Conservation (phyloP, 2,329 filamentous ascomycete species). For the Apiospora marii region DNA sequence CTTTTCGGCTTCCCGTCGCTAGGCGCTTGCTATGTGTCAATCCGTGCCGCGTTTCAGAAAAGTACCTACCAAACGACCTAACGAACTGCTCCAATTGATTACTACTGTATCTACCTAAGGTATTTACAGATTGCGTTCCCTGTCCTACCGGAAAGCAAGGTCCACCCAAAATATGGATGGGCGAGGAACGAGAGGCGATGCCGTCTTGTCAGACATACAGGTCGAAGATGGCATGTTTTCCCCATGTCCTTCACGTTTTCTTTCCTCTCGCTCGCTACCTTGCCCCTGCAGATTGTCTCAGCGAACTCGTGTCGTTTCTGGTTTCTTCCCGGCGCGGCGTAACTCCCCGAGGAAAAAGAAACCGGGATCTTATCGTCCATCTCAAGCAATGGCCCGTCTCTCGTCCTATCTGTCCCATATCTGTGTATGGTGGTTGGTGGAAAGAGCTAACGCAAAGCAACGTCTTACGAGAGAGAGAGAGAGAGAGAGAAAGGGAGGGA, state of each 20-base stretch:
- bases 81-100: too few relatives aligned
- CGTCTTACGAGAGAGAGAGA: background rate
- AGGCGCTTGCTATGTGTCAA: background rate
- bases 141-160: too few relatives aligned
- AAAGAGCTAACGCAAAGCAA: conserved; percentile 2
- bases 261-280: background rate
- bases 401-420: background rate
- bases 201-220: conserved; percentile 18
- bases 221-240: background rate
- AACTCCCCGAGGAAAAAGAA: background rate
- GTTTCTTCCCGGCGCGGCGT: background rate
- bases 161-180: too few relatives aligned
- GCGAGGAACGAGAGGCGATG: background rate
- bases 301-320: conserved; percentile 9
- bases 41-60: background rate
- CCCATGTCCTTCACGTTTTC: background rate
- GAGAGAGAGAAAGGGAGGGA: background rate
- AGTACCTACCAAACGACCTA: too few relatives aligned
- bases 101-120: too few relatives aligned
- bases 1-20: background rate
- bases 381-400: conserved; percentile 1
- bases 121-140: too few relatives aligned
- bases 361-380: conserved; percentile 12
- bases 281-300: background rate
- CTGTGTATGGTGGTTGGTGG: background rate